Evolutionary conservation across 805 yeast species (phyloP), one percentile per base, ranked within the genome.

Genomic region (Saturnispora sanitii): DNA sequence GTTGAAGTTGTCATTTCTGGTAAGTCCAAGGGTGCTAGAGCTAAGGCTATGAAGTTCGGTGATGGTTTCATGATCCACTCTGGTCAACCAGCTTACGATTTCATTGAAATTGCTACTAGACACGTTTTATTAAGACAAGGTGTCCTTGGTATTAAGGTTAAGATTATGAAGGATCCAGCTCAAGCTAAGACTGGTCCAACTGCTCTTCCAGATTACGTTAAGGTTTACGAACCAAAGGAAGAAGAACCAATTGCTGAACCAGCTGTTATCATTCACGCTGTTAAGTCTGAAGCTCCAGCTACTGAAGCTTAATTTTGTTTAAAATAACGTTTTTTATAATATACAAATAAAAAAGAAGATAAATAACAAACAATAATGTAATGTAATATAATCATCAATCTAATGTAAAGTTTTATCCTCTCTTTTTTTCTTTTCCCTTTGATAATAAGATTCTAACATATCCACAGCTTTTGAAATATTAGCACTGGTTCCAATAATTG

Each of bases 11-110:
- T 92, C 62, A 84, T 92, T 66, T 87, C 96, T 60, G 98, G 98
- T 82, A 92, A 92, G 77, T 82, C 94, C 70, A 86, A 96, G 78
- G 98, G 96, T 73, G 98, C 97, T 64, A 87, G 98, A 80, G 98
- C 98, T 64, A 92, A 92, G 84, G 81, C 96, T 65, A 94, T 92
- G 95, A 92, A 92, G 77, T 92, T 90, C 82, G 82, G 92, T 68
- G 97, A 90, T 70, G 98, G 98, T 79, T 92, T 92, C 95, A 85
- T 92, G 92, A 92, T 92, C 80, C 98, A 92, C 92, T 87, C 96
- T 65, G 98, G 98, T 85, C 98, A 92, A 79, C 98, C 98, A 75
- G 92, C 90, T 70, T 80, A 76, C 60, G 98, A 92, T 68, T 92
- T 92, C 82, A 92, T 92, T 67, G 98, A 92, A 73, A 73, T 79